These are phyloP conservation scores for Neonectria neomacrospora DNA, from an alignment of 2,329 filamentous ascomycete genomes.

Conservation along the genomic window DNA sequence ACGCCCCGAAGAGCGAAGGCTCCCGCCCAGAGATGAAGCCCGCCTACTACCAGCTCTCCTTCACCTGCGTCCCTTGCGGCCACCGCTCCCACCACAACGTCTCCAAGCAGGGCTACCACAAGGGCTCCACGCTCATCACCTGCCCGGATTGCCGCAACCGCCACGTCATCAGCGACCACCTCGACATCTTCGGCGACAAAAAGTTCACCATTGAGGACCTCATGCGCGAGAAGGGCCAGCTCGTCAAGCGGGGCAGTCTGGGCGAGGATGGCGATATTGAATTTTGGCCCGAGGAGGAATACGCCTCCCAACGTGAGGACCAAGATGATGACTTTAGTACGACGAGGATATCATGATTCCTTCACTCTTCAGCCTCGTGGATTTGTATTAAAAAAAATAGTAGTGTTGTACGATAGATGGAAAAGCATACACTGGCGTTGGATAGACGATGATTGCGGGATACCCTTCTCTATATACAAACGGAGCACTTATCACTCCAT, in stretches of 20 bases:
- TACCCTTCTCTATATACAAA: constrained; percentile 34
- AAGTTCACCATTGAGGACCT: constrained; percentile 80
- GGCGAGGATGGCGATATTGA: constrained; percentile 87
- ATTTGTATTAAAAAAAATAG: neutral
- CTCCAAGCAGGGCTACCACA: constrained; percentile 95
- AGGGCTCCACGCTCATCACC: constrained; percentile 87
- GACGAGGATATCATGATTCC: constrained; percentile 18
- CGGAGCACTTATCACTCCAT: constrained; percentile 5
- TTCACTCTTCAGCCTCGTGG: neutral
- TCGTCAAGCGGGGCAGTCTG: constrained; percentile 77
- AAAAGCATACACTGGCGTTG: constrained; percentile 38
- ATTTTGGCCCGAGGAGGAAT: constrained; percentile 82
- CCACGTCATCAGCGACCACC: constrained; percentile 91
- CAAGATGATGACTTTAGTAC: constrained; percentile 33
- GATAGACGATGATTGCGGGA: constrained; percentile 20
- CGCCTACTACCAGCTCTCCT: constrained; percentile 86
- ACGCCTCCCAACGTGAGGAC: constrained; percentile 31
- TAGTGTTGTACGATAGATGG: constrained; percentile 34
- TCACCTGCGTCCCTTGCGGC: constrained; percentile 90
- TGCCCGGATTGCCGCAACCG: constrained; percentile 88
- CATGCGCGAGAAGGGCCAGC: constrained; percentile 77
- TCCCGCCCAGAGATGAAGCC: constrained; percentile 50
- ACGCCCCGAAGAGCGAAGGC: constrained; percentile 44
- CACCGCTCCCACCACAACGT: constrained; percentile 84
- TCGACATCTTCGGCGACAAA: constrained; percentile 79